These are phyloP conservation scores for Penicillium goetzii DNA, from an alignment of 495 filamentous ascomycete species.

Conservation along the genomic window DNA sequence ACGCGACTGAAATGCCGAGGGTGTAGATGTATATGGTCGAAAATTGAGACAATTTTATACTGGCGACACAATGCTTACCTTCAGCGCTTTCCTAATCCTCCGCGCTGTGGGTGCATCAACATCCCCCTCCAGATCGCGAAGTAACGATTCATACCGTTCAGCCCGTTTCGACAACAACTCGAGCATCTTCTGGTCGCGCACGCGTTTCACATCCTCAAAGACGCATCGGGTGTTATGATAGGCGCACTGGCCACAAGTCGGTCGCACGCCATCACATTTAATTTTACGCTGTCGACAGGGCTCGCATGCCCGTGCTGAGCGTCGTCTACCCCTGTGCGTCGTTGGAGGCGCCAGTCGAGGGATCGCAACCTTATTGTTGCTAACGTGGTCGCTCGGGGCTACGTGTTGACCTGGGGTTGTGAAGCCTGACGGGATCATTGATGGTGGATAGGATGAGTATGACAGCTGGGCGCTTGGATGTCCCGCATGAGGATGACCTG, in stretches of 20 bases:
- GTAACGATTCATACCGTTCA: slow-evolving; percentile 49
- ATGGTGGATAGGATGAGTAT: slow-evolving; percentile 9
- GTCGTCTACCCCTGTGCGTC: slow-evolving; percentile 27
- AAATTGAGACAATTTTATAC: background rate
- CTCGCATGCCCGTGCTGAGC: slow-evolving; percentile 66
- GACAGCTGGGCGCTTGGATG: background rate
- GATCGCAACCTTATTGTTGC: slow-evolving; percentile 39
- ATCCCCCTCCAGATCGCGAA: slow-evolving; percentile 42
- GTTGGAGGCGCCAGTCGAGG: slow-evolving; percentile 28
- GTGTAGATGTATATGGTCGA: background rate
- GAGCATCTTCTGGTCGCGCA: slow-evolving; percentile 56
- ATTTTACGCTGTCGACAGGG: slow-evolving; percentile 70
- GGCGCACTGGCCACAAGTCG: slow-evolving; percentile 57
- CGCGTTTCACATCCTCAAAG: slow-evolving; percentile 62
- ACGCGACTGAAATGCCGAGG: background rate
- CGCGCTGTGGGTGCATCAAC: slow-evolving; percentile 34
- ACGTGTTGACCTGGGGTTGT: background rate
- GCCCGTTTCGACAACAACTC: slow-evolving; percentile 45
- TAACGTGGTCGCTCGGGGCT: background rate
- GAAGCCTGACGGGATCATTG: background rate
- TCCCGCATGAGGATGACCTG: background rate
- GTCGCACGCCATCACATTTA: slow-evolving; percentile 61
- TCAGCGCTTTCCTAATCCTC: slow-evolving; percentile 41
- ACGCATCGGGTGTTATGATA: slow-evolving; percentile 52
- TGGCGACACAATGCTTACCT: slow-evolving; percentile 28